Base-by-base conservation (phyloP, 352 stramenopile genomes). In the Phytophthora pistaciae region DNA sequence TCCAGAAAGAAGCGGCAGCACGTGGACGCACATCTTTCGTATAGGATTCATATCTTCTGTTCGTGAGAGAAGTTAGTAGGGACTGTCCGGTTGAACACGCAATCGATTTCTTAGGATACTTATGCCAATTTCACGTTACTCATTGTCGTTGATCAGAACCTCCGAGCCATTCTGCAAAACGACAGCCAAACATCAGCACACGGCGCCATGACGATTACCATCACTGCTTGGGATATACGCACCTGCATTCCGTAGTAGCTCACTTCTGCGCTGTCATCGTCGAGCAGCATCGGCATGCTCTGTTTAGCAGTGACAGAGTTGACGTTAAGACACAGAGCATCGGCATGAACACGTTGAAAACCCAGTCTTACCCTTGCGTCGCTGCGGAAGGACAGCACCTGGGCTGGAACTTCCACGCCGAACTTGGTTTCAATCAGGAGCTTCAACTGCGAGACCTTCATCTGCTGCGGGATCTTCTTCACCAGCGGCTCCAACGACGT, bases 181-280 rank as follows among this genome's bases (percentile, higher is more conserved):
- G 60, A 20, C 36, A 65, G 44, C 14, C 36, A 25, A 14, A 27
- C 29, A 52, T 72, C 20, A 66, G 57, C n/a, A 27, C 31, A 56
- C 25, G 3, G 25, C 25, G 3, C 25, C 25, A 29, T 29, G 3
- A 5, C 25, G 25, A 29, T 29, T 29, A 29, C 25, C 25, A 29
- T 29, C 25, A 29, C 25, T 29, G 25, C 25, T 29, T 52, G 18
- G n/a, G 9, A 52, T 29, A 20, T 25, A 44, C 66, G 20, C 71
- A 91, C 85, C 85, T 93, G 85, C 6, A 95, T 75, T 7, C 87
- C 87, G 50, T 87, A 92, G 78, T 92, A 93, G 46, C 77, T 80
- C 2, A 95, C 68, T 65, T 95, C 87, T 23, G 79, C 76, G 27
- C 63, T 84, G 60, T 95, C 87, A 50, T 93, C 87, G 58, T 95